These are phyloP conservation scores for Claviceps purpurea DNA, from an alignment of 2,329 filamentous ascomycete species.

Conservation along the genomic window DNA sequence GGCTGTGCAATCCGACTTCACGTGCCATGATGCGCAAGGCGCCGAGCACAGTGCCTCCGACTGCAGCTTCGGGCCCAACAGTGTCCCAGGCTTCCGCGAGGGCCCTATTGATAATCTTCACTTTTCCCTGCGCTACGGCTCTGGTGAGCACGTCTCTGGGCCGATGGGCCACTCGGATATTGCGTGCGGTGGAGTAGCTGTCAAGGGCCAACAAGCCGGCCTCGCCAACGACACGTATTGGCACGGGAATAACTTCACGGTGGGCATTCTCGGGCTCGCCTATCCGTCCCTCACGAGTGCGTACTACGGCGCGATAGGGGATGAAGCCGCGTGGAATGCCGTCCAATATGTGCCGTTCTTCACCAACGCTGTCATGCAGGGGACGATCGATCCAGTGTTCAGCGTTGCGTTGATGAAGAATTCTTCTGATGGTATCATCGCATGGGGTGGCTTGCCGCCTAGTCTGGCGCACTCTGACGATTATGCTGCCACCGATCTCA, in stretches of 20 bases:
- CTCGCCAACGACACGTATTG: conserved; percentile 36
- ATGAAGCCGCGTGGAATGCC: conserved; percentile 25
- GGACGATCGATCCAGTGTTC: conserved; percentile 30
- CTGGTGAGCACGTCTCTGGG: conserved; percentile 34
- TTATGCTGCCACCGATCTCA: conserved; percentile 25
- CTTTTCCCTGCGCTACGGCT: conserved; percentile 32
- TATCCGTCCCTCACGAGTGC: conserved; percentile 37
- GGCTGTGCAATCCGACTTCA: conserved; percentile 27
- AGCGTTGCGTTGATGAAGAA: conserved; percentile 35
- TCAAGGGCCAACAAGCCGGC: conserved; percentile 32
- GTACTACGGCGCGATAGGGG: conserved; percentile 25
- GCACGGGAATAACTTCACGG: conserved; percentile 38
- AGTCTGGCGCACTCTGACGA: conserved; percentile 17
- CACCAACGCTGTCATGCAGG: conserved; percentile 33
- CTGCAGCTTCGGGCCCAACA: conserved; percentile 29
- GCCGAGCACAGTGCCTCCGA: conserved; percentile 15
- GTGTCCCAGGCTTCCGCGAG: conserved; percentile 26
- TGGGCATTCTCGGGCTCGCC: conserved; percentile 36
- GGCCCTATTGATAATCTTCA: conserved; percentile 27
- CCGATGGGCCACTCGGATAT: conserved; percentile 34
- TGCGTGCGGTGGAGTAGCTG: conserved; percentile 29
- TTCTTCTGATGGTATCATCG: conserved; percentile 30
- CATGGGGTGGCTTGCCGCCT: conserved; percentile 33
- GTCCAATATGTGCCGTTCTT: conserved; percentile 35
- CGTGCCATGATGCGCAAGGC: conserved; percentile 26